phyloP scores from a whole-genome alignment of 176 grass and related monocot genomes.

The Cocos nucifera region DNA sequence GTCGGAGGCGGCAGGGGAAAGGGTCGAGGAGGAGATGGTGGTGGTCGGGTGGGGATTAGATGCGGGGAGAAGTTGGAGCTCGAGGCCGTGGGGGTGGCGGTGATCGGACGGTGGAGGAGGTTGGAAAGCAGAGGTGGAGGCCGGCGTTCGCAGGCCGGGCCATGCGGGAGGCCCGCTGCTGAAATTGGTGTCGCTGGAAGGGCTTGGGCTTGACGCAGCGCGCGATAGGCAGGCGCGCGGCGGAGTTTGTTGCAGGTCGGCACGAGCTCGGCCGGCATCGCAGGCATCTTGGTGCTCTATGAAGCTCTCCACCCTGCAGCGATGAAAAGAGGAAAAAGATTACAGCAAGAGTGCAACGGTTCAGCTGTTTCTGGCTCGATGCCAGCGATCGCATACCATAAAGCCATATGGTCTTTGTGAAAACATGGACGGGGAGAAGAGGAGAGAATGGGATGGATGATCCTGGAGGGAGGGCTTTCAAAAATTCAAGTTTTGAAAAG shows the following conservation, averaged over 20 bases:
- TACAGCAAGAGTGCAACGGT: no score
- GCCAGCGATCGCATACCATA: no score
- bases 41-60: background rate
- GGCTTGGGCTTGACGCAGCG: no score
- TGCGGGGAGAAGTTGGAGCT: conserved; percentile 70
- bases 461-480: no score
- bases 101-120: background rate
- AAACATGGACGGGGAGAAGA: no score
- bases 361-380: no score
- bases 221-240: no score
- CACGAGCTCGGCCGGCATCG: conserved; percentile 49
- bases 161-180: no score
- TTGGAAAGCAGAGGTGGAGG: conserved; percentile 7
- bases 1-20: conserved; percentile 16
- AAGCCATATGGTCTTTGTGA: no score
- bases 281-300: conserved; percentile 97
- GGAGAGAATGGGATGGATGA: no score
- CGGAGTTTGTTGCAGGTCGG: conserved; percentile 4
- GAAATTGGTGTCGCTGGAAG: no score
- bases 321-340: background rate
- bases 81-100: conserved; percentile 1
- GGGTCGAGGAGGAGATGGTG: background rate
- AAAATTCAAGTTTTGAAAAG: no score
- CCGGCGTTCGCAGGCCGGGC: conserved; percentile 1
- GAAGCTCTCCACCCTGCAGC: conserved; percentile 80